Evolutionary conservation across 257 asterid genomes (phyloP), one percentile per base, ranked within the genome.

Genomic region (Gynochthodes officinalis): DNA sequence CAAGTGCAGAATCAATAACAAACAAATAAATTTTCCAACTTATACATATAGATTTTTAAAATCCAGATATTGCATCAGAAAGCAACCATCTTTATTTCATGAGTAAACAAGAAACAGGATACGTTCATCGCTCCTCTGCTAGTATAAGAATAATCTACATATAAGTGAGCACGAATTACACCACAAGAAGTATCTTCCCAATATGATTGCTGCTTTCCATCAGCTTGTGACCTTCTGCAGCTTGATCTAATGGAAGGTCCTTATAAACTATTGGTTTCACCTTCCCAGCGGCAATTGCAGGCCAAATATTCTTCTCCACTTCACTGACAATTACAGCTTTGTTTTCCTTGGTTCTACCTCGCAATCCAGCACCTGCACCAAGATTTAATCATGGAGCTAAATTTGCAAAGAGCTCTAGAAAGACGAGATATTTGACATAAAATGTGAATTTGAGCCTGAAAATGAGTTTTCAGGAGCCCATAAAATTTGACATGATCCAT

Each of bases 241-340:
- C 96, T 73, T 90, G 91, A 64, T 71, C 89, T 35, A 92, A 70
- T 1, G 92, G 90, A 67, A 92, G 76, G 53, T 66, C 58, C 83
- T 87, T 82, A 81, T 87, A 87, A 74, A 95, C 88, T 28, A 95
- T 75, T 11, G 98, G 94, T 79, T 87, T 95, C 59, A 92, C 77
- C 82, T 90, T 84, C 13, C 98, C 99, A 4, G 87, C 83, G 14
- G 85, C 89, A 15, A 95, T 86, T 64, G 91, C 97, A 0, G 99
- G 97, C 98, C 98, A 92, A 32, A 95, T 97, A 63, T 84, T 83
- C 83, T 86, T 92, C 87, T 91, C 98, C 82, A 91, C 98, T 79
- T 90, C 99, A 9, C 90, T 88, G 71, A 91, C 89, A 33, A 94
- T 94, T 77, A 23, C 40, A 42, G 98, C 96, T 83, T 94, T 94